phyloP scores from a whole-genome alignment of 2,329 filamentous ascomycete genomes.

The Cercospora sp. region DNA sequence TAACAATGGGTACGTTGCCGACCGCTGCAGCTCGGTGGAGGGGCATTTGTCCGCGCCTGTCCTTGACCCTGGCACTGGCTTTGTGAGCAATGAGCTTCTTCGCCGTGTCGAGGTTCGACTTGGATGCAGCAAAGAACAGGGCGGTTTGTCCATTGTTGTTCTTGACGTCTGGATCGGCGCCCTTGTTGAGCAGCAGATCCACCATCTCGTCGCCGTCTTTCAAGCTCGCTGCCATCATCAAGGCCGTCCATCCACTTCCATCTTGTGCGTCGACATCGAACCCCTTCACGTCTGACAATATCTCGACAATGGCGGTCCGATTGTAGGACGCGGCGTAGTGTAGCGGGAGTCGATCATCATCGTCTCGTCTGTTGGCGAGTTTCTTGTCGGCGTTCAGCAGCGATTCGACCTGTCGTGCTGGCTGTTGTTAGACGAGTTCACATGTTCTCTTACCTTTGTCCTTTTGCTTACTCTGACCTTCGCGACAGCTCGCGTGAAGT shows the following conservation, averaged over 20 bases:
- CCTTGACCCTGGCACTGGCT: slow-evolving; percentile 76
- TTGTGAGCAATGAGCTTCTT: slow-evolving; percentile 73
- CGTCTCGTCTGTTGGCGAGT: slow-evolving; percentile 70
- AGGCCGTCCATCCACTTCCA: slow-evolving; percentile 75
- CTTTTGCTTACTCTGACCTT: slow-evolving; percentile 69
- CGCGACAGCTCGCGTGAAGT: slow-evolving; percentile 82
- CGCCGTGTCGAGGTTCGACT: slow-evolving; percentile 80
- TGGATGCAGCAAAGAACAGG: slow-evolving; percentile 88
- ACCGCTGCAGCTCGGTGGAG: slow-evolving; percentile 89
- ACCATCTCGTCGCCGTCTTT: slow-evolving; percentile 70
- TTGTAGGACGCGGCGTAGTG: slow-evolving; percentile 94
- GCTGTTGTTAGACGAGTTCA: slow-evolving; percentile 6
- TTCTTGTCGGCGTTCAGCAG: slow-evolving; percentile 76
- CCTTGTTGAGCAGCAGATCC: slow-evolving; percentile 65
- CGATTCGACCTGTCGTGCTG: slow-evolving; percentile 71
- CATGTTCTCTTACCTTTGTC: not conserved
- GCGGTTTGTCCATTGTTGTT: slow-evolving; percentile 77
- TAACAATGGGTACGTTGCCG: slow-evolving; percentile 84
- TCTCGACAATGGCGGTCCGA: slow-evolving; percentile 68
- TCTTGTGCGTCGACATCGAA: slow-evolving; percentile 88
- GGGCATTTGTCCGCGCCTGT: slow-evolving; percentile 84
- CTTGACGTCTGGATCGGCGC: slow-evolving; percentile 71
- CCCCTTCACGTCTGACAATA: slow-evolving; percentile 67
- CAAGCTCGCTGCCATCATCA: slow-evolving; percentile 79
- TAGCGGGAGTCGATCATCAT: slow-evolving; percentile 84